Evolutionary conservation across 129 eudicot genomes (phyloP), one percentile per base, ranked within the genome.

Genomic region (Smallanthus sonchifolius): DNA sequence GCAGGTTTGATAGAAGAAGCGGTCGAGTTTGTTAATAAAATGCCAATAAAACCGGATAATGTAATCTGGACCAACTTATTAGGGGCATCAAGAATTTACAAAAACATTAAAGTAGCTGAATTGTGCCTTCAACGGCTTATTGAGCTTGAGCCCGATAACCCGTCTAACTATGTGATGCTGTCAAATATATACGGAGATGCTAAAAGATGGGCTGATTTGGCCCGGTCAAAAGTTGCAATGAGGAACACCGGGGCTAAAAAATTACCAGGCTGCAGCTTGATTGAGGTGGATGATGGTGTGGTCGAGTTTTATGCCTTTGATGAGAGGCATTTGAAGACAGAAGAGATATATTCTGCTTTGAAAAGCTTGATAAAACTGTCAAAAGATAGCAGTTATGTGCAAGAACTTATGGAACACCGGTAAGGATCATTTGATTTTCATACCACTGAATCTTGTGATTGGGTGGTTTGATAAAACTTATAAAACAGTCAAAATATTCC

Each of bases 31-130:
- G 74, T 88, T 48, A 37, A 71, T 13, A 86, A 79, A 39, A 88
- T 88, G 92, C 92, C 92, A 2, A 37, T 86, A 42, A 84, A 83
- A 73, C 80, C 97, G 48, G 96, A 91, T 83, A 66, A 76, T 65
- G 95, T 88, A 3, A 85, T 91, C 42, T 88, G 97, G 97, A 85
- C 90, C 1, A 73, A 86, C 67, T 81, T 91, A 63, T 85, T 91
- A 61, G 90, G 92, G 35, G 87, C 95, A 19, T 84, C 88, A 19
- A 78, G 92, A 77, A 70, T 77, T 37, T 80, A 88, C 83, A 88
- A 81, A 73, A 88, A 88, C n/a, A 68, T 86, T 30, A 60, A 88
- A 7, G 28, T 86, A 65, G 90, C 97, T 68, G 97, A 91, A 77
- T 35, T 86, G 72, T 85, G 92, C 20, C 92, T 88, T 70, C 56